Evolutionary conservation across 768 basidiomycete genomes (phyloP).

Genomic region (Boletus fagicola): DNA sequence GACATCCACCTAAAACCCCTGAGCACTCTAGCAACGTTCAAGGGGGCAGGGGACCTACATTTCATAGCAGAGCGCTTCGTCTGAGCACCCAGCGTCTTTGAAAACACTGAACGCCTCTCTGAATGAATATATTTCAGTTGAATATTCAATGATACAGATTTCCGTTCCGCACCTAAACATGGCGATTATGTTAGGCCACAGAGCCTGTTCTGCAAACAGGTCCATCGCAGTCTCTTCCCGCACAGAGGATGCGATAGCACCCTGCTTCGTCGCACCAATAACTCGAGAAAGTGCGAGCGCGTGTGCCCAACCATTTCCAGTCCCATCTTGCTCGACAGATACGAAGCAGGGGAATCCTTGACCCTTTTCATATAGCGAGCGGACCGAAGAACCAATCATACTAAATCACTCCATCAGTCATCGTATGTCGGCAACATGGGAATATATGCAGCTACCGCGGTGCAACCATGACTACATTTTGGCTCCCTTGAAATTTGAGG

Average conservation of each 20-base stretch:
- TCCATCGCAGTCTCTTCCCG: constrained; percentile 66
- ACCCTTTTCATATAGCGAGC: constrained; percentile 56
- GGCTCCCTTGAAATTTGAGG: constrained; percentile 48
- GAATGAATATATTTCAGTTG: neutral
- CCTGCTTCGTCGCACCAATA: constrained; percentile 62
- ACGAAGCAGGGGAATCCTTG: constrained; percentile 66
- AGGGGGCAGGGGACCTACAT: constrained; percentile 40
- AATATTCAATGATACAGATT: neutral
- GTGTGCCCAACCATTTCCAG: constrained; percentile 43
- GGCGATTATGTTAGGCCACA: constrained; percentile 68
- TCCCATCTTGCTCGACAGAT: constrained; percentile 61
- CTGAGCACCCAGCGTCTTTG: constrained; percentile 63
- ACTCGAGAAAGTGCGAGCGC: constrained; percentile 55
- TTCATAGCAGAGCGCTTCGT: constrained; percentile 65
- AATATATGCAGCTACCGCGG: constrained; percentile 39
- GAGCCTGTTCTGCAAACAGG: constrained; percentile 61
- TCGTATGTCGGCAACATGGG: neutral
- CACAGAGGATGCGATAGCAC: constrained; percentile 61
- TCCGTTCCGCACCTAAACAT: constrained; percentile 46
- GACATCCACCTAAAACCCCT: constrained; percentile 59
- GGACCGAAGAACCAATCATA: constrained; percentile 67
- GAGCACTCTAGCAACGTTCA: neutral
- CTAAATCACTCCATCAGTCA: constrained; percentile 28
- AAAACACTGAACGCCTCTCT: constrained; percentile 62
- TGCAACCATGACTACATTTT: constrained; percentile 67